Evolutionary conservation across 2,329 filamentous ascomycete genomes (phyloP).

Genomic region (Diaporthe sp.): DNA sequence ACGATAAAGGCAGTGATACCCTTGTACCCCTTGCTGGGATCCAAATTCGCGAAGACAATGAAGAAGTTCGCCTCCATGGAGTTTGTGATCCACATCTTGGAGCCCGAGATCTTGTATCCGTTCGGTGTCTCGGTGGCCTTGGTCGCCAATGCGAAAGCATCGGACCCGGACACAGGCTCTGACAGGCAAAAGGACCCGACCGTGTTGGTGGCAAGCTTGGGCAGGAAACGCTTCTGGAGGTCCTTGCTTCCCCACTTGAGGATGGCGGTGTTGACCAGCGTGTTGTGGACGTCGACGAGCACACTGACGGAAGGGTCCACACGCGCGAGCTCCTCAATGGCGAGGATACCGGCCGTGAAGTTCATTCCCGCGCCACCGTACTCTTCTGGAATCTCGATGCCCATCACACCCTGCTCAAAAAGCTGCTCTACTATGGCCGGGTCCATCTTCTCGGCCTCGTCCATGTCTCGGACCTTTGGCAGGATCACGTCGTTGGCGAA

Average conservation of each 20-base stretch:
- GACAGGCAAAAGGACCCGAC: conserved; percentile 94
- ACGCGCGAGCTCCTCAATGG: conserved; percentile 94
- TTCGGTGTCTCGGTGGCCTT: conserved; percentile 85
- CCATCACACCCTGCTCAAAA: conserved; percentile 98
- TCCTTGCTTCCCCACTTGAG: conserved; percentile 84
- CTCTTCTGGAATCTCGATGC: conserved; percentile 96
- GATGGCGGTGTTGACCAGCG: conserved; percentile 92
- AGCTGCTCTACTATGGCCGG: conserved; percentile 86
- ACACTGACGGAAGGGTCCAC: conserved; percentile 96
- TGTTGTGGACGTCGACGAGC: conserved; percentile 97
- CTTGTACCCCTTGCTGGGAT: conserved; percentile 93
- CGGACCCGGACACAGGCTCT: conserved; percentile 91
- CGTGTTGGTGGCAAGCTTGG: conserved; percentile 88
- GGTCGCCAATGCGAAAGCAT: conserved; percentile 94
- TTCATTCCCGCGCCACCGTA: conserved; percentile 98
- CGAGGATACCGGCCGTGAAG: conserved; percentile 95
- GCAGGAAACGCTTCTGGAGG: conserved; percentile 87
- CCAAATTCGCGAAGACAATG: conserved; percentile 97
- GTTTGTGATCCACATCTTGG: conserved; percentile 99
- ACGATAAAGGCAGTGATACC: conserved; percentile 97
- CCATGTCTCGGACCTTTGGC: conserved; percentile 95
- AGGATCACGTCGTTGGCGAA: conserved; percentile 91
- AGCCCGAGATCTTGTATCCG: conserved; percentile 88
- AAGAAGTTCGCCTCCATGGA: conserved; percentile 93
- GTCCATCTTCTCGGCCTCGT: conserved; percentile 96